Percentiles rank a stretch among this genome's conserved stretches.
These are phyloP conservation scores for Mycena rosella DNA, from an alignment of 768 basidiomycete genomes.

Conservation along the genomic window DNA sequence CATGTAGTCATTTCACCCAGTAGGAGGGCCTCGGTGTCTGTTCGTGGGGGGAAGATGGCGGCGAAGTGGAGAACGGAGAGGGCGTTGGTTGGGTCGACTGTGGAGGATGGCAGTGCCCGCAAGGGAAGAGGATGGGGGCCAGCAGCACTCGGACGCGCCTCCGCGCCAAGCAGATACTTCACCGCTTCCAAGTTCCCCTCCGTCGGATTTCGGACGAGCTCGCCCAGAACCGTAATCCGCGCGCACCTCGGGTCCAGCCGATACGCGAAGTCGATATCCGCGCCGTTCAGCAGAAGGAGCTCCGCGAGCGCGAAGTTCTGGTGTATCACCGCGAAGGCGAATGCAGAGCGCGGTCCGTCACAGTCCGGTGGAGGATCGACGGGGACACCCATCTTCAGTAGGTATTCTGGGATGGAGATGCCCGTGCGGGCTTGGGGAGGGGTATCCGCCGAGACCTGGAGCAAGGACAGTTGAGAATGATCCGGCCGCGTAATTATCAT, in stretches of 20 bases:
- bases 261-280: slow-evolving; percentile 23
- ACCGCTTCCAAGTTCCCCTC: slow-evolving; percentile 22
- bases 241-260: not conserved
- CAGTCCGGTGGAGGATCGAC: slow-evolving; percentile 16
- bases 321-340: slow-evolving; percentile 20
- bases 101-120: not conserved
- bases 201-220: slow-evolving; percentile 17
- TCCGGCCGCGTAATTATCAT: not conserved
- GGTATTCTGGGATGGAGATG: not conserved
- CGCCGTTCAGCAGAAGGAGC: slow-evolving; percentile 11
- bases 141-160: not conserved
- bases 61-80: slow-evolving; percentile 15
- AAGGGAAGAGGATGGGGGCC: too few species aligned
- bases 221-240: slow-evolving; percentile 18
- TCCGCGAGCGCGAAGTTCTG: slow-evolving; percentile 29
- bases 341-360: slow-evolving; percentile 15
- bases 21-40: not conserved
- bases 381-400: slow-evolving; percentile 21
- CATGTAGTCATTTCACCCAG: not conserved
- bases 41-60: slow-evolving; percentile 5
- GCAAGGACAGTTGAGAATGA: not conserved
- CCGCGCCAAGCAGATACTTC: not conserved
- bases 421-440: not conserved
- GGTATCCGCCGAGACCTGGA: not conserved
- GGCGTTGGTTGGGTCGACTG: slow-evolving; percentile 1